Percentiles rank a stretch among this genome's conserved stretches.
Conservation (phyloP, 176 grass and related monocot species). For the Paspalum notatum region DNA sequence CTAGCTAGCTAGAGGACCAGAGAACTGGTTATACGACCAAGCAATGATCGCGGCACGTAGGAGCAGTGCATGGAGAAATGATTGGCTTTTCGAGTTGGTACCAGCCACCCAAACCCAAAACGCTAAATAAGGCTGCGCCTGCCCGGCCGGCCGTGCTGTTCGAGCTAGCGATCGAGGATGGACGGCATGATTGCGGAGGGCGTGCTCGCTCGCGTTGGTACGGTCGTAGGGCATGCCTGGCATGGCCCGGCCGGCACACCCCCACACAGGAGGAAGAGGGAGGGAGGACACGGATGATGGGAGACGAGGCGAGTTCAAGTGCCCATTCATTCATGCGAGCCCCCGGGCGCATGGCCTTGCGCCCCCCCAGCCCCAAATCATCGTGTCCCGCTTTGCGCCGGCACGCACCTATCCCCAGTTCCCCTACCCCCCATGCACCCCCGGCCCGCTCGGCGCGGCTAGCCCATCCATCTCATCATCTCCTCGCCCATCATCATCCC, state of each 20-base stretch:
- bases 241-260: neutral
- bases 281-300: too few species aligned
- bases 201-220: slow-evolving; percentile 46
- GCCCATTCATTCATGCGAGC: slow-evolving; percentile 53
- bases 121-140: slow-evolving; percentile 19
- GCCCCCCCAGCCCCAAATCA: slow-evolving; percentile 49
- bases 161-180: slow-evolving; percentile 39
- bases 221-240: neutral
- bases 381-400: slow-evolving; percentile 58
- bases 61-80: slow-evolving; percentile 66
- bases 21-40: neutral
- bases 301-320: slow-evolving; percentile 39
- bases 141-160: neutral
- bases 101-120: slow-evolving; percentile 40
- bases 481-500: slow-evolving; percentile 57
- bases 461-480: slow-evolving; percentile 34
- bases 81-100: slow-evolving; percentile 59
- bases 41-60: slow-evolving; percentile 66
- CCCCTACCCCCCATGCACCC: too few species aligned
- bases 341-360: neutral
- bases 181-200: slow-evolving; percentile 48
- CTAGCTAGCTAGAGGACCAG: neutral
- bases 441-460: neutral
- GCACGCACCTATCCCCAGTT: slow-evolving; percentile 47
- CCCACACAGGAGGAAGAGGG: neutral